A percentile compares a stretch with the other conserved stretches of the same genome.
Conservation (phyloP, 225 moss, liverwort and hornwort species). For the Marchantia paleacea region DNA sequence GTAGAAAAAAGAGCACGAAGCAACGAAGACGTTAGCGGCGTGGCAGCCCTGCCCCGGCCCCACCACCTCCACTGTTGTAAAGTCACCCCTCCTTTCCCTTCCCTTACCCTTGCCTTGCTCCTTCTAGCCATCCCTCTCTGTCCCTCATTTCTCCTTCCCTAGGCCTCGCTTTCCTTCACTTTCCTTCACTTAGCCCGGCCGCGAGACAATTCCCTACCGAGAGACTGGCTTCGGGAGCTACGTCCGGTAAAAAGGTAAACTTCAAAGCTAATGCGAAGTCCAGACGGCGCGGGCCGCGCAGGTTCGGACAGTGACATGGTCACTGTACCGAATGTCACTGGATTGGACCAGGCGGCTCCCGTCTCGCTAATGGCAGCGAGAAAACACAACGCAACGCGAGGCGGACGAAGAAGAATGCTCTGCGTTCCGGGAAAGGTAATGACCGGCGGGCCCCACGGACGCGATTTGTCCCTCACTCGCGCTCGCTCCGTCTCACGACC, state of each 20-base stretch:
- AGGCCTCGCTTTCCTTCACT: background rate
- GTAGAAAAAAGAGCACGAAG: constrained; percentile 1
- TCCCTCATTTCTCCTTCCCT: background rate
- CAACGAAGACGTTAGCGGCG: constrained; percentile 3
- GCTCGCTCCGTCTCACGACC: background rate
- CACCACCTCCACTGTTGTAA: background rate
- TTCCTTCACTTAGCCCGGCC: background rate
- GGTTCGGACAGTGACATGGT: constrained; percentile 1
- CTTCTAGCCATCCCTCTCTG: background rate
- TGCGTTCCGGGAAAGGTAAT: background rate
- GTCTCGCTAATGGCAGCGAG: too few relatives aligned
- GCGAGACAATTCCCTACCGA: background rate
- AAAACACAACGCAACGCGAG: background rate
- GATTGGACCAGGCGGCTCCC: background rate
- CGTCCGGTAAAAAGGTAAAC: background rate
- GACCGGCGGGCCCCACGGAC: background rate
- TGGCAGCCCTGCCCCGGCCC: constrained; percentile 2
- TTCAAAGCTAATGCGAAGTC: background rate
- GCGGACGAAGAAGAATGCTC: background rate
- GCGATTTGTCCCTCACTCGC: background rate
- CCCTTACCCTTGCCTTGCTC: background rate
- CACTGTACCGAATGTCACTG: constrained; percentile 13
- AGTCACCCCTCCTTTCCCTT: background rate
- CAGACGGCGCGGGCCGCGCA: constrained; percentile 10
- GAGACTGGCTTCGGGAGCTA: background rate